These are phyloP conservation scores for Brettanomyces bruxellensis DNA, from an alignment of 805 yeast species.

Conservation along the genomic window DNA sequence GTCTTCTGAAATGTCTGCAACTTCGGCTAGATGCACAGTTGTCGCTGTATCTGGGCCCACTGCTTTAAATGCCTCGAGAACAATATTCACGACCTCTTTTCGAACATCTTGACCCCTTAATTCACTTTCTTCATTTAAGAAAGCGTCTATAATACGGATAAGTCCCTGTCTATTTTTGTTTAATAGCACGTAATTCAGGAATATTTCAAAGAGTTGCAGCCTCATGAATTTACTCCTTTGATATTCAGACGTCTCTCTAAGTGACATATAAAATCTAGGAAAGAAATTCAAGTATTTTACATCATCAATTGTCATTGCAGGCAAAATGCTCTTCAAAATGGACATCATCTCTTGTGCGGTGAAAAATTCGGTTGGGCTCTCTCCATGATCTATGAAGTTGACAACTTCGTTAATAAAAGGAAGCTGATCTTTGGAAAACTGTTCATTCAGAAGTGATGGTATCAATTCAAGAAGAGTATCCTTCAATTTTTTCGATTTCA, in stretches of 20 bases:
- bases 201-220: constrained; percentile 24
- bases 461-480: constrained; percentile 13
- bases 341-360: constrained; percentile 14
- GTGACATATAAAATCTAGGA: constrained; percentile 24
- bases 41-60: constrained; percentile 22
- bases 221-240: constrained; percentile 11
- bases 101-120: constrained; percentile 8
- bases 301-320: constrained; percentile 21
- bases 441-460: constrained; percentile 11
- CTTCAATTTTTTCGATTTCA: constrained; percentile 19
- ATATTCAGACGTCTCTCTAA: constrained; percentile 20
- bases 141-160: constrained; percentile 19
- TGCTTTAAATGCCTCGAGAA: constrained; percentile 22
- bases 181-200: constrained; percentile 23
- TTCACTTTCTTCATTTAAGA: constrained; percentile 17
- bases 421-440: constrained; percentile 17
- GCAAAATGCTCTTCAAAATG: constrained; percentile 15
- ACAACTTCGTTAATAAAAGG: constrained; percentile 21
- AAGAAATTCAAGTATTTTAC: constrained; percentile 23
- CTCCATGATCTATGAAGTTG: constrained; percentile 21
- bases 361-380: constrained; percentile 17
- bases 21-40: constrained; percentile 12
- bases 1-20: constrained; percentile 6
- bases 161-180: constrained; percentile 20
- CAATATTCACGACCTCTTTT: constrained; percentile 18